A percentile compares a stretch with the other conserved stretches of the same genome.
These are phyloP conservation scores for Phytophthora citricola DNA, from an alignment of 352 stramenopile genomes.

Conservation along the genomic window DNA sequence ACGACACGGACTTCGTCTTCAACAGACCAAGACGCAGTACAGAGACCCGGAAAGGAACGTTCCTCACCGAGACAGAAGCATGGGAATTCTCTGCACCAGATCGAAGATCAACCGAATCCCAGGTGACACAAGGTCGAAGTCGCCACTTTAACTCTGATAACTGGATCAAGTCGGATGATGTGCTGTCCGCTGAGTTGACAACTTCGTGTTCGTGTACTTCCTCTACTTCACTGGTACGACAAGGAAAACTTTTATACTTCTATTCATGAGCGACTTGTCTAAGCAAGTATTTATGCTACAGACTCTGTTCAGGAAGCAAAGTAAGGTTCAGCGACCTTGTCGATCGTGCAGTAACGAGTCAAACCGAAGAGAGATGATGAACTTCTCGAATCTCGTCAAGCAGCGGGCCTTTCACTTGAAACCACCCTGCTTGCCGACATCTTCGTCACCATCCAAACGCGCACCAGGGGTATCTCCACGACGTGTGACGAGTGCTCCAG, in stretches of 20 bases:
- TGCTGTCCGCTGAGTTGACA: slow-evolving; percentile 9
- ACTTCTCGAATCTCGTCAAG: slow-evolving; percentile 59
- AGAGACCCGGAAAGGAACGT: slow-evolving; percentile 11
- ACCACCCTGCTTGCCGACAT: slow-evolving; percentile 28
- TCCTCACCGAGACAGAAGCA: slow-evolving; percentile 25
- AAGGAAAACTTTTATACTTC: no score
- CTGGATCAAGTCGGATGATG: slow-evolving; percentile 15
- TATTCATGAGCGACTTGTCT: neutral
- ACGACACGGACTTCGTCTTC: neutral
- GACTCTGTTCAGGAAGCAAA: slow-evolving; percentile 29
- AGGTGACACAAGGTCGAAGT: neutral
- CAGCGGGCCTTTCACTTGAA: slow-evolving; percentile 72
- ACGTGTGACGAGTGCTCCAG: slow-evolving; percentile 34
- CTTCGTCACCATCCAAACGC: slow-evolving; percentile 31
- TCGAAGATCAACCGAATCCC: neutral
- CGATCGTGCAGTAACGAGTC: slow-evolving; percentile 10
- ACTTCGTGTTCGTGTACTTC: slow-evolving; percentile 28
- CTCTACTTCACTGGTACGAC: slow-evolving; percentile 27
- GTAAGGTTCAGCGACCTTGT: slow-evolving; percentile 37
- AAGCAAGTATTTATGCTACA: neutral
- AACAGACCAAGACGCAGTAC: neutral
- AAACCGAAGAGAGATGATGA: slow-evolving; percentile 8
- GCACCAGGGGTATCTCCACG: slow-evolving; percentile 25
- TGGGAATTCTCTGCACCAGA: slow-evolving; percentile 12
- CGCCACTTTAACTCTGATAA: neutral